Conservation (phyloP, 768 basidiomycete species). For the Pleurotus tuoliensis region DNA sequence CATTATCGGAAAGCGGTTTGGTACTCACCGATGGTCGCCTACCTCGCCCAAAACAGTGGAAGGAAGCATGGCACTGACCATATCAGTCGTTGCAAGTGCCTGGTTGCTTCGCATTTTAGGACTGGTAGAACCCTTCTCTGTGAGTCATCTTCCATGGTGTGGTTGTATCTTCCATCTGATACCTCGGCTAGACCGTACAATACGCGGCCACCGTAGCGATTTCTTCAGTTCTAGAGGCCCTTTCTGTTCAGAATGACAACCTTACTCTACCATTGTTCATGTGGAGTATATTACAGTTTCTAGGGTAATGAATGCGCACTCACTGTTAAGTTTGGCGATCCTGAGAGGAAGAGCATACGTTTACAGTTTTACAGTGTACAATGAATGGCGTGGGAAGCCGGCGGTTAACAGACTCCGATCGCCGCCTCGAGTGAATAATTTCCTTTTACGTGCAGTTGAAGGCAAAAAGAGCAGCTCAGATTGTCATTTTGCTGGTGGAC, state of each 20-base stretch:
- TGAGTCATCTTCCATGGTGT: slow-evolving; percentile 33
- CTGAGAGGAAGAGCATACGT: background rate
- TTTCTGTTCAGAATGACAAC: slow-evolving; percentile 97
- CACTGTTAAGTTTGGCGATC: background rate
- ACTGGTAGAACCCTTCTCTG: slow-evolving; percentile 71
- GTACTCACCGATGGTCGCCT: slow-evolving; percentile 79
- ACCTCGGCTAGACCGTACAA: slow-evolving; percentile 47
- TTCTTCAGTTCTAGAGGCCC: slow-evolving; percentile 78
- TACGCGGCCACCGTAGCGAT: slow-evolving; percentile 64
- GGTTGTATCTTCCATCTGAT: background rate
- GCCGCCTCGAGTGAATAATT: background rate
- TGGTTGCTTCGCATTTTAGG: slow-evolving; percentile 70
- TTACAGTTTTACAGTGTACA: slow-evolving; percentile 7
- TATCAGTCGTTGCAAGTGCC: slow-evolving; percentile 66
- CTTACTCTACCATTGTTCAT: slow-evolving; percentile 93
- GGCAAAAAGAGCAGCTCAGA: too few relatives aligned
- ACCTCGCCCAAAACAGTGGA: slow-evolving; percentile 86
- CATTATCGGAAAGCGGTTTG: slow-evolving; percentile 83
- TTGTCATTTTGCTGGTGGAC: too few relatives aligned
- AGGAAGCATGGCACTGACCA: slow-evolving; percentile 79
- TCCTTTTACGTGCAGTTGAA: background rate
- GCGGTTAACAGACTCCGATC: slow-evolving; percentile 3
- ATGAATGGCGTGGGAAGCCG: slow-evolving; percentile 6
- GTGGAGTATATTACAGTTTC: slow-evolving; percentile 82
- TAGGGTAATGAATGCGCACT: slow-evolving; percentile 21